Percentiles rank a stretch among this genome's conserved stretches.
Evolutionary conservation across 345 rosid genomes (phyloP).

Genomic region (Rhodamnia argentea): DNA sequence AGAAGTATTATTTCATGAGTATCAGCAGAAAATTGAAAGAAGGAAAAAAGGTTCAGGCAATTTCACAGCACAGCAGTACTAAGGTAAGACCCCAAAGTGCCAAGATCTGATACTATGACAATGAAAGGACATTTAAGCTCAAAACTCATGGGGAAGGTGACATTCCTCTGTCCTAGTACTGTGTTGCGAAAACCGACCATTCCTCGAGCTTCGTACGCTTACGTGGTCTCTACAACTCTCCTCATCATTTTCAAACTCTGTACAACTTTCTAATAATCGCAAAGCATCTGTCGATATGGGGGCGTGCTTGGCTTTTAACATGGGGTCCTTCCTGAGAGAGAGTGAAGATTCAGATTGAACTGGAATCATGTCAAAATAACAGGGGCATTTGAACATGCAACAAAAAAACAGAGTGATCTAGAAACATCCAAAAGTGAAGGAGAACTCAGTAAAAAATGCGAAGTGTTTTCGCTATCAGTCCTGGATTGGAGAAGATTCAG

Average conservation of each 20-base stretch:
- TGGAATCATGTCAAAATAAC: neutral
- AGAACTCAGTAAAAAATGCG: neutral
- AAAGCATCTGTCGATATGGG: neutral
- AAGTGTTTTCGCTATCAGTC: neutral
- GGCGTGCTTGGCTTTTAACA: neutral
- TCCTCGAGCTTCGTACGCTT: neutral
- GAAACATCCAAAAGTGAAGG: neutral
- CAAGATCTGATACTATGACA: neutral
- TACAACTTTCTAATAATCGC: neutral
- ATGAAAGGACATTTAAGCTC: neutral
- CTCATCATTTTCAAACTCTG: neutral
- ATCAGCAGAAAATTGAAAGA: neutral
- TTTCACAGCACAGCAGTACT: neutral
- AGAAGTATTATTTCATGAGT: neutral
- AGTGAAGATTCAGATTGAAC: neutral
- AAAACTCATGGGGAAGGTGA: neutral
- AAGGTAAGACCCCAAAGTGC: neutral
- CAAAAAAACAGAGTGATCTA: neutral
- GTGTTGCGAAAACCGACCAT: conserved; percentile 1
- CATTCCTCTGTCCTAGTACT: neutral
- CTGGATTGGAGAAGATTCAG: neutral
- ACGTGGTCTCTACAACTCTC: conserved; percentile 7
- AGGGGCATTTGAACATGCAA: neutral
- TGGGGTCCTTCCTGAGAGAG: neutral
- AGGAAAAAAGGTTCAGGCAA: neutral